Conservation (phyloP, 768 basidiomycete species). For the Mycena albidolilacea region DNA sequence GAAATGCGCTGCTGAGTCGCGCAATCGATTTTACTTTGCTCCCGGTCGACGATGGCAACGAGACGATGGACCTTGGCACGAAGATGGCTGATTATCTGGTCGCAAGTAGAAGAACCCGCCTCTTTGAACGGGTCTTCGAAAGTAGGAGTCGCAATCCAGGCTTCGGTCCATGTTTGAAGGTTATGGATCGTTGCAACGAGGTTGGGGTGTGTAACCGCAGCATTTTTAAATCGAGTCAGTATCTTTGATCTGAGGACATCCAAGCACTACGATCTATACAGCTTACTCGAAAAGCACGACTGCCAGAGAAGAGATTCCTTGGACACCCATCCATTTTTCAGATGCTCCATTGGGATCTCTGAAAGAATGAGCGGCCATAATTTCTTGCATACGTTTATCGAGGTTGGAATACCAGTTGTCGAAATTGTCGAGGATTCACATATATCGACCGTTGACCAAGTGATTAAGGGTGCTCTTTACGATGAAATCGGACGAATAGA, state of each 20-base stretch:
- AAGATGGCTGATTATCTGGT: conserved; percentile 55
- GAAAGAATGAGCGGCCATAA: conserved; percentile 55
- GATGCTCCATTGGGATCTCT: conserved; percentile 42
- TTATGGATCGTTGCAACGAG: conserved; percentile 58
- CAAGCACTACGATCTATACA: neutral
- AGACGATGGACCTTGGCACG: conserved; percentile 52
- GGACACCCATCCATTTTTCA: conserved; percentile 51
- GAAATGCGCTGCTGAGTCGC: conserved; percentile 36
- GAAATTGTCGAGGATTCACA: conserved; percentile 61
- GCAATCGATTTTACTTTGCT: conserved; percentile 54
- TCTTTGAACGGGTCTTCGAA: conserved; percentile 63
- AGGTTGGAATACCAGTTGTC: conserved; percentile 57
- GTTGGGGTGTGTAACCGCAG: conserved; percentile 60
- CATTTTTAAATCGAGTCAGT: conserved; percentile 72
- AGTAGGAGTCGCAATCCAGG: conserved; percentile 61
- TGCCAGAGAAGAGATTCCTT: conserved; percentile 62
- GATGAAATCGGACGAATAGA: conserved; percentile 71
- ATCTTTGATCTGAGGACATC: conserved; percentile 23
- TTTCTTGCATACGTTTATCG: conserved; percentile 55
- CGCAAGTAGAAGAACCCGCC: conserved; percentile 48
- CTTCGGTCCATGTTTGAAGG: conserved; percentile 60
- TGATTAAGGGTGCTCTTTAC: conserved; percentile 68
- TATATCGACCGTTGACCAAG: conserved; percentile 65
- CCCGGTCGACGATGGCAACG: conserved; percentile 65
- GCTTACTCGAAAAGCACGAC: conserved; percentile 68